These are phyloP conservation scores for Apostasia shenzhenica DNA, from an alignment of 106 monocot genomes.

Conservation along the genomic window DNA sequence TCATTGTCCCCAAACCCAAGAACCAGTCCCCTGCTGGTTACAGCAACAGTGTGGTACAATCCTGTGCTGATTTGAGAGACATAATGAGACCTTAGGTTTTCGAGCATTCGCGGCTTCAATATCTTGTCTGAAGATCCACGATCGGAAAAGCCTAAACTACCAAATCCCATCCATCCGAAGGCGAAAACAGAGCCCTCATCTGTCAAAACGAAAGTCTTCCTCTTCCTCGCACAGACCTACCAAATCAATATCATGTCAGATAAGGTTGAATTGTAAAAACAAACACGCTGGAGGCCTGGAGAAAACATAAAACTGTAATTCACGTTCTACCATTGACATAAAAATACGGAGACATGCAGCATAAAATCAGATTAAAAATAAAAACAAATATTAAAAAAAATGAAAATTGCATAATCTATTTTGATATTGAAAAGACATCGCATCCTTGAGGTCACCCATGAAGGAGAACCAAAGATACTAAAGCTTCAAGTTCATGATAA, in stretches of 20 bases:
- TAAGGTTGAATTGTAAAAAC: neutral
- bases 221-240: conserved; percentile 97
- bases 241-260: neutral
- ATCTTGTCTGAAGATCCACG: conserved; percentile 83
- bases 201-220: conserved; percentile 86
- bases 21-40: conserved; percentile 62
- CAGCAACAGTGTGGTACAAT: conserved; percentile 87
- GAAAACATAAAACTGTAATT: neutral
- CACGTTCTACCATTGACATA: no score
- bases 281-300: neutral
- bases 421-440: no score
- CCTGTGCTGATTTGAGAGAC: conserved; percentile 89
- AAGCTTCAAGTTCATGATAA: no score
- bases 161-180: conserved; percentile 96
- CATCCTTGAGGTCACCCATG: no score
- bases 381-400: no score
- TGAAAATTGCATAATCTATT: no score
- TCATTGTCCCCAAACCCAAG: conserved; percentile 96
- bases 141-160: conserved; percentile 80
- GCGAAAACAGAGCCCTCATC: conserved; percentile 79
- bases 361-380: no score
- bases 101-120: conserved; percentile 65
- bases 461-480: no score
- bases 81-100: conserved; percentile 44
- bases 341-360: no score